These are phyloP conservation scores for Sonneratia caseolaris DNA, from an alignment of 345 rosid species.

Conservation along the genomic window DNA sequence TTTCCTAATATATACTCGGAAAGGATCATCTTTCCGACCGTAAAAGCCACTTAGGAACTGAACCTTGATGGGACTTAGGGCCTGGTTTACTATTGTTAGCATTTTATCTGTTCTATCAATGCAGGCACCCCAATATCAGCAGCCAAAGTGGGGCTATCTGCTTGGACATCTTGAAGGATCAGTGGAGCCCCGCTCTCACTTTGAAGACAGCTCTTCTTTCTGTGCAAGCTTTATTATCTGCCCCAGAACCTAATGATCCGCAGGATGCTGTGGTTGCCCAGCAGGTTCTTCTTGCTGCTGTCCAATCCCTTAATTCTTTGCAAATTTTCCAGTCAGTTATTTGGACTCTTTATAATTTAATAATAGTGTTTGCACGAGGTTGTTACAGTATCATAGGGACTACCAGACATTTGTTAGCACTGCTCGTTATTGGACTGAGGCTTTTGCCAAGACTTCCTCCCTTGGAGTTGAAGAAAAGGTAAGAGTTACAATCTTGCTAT, in stretches of 20 bases:
- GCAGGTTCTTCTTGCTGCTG: conserved; percentile 46
- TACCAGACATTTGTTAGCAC: conserved; percentile 79
- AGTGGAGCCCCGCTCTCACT: conserved; percentile 99
- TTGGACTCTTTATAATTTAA: not conserved
- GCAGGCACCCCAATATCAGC: conserved; percentile 98
- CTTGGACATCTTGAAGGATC: conserved; percentile 94
- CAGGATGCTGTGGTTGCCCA: conserved; percentile 99
- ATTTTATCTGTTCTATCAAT: conserved; percentile 1
- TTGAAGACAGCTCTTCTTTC: conserved; percentile 97
- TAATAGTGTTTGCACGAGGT: conserved; percentile 2
- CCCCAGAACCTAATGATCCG: conserved; percentile 95
- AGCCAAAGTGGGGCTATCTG: conserved; percentile 99
- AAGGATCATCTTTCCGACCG: not conserved
- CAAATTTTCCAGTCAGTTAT: not conserved
- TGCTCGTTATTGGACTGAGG: conserved; percentile 97
- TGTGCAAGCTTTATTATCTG: conserved; percentile 83
- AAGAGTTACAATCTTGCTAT: conserved; percentile 1
- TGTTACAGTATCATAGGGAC: conserved; percentile 71
- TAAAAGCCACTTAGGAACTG: not conserved
- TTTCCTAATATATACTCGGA: not conserved
- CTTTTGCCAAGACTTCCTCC: conserved; percentile 77
- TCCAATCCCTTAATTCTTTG: conserved; percentile 1
- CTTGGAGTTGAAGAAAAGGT: conserved; percentile 86
- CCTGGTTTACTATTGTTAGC: not conserved
- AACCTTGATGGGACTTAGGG: not conserved